A percentile compares a stretch with the other conserved stretches of the same genome.
phyloP scores from a whole-genome alignment of 345 rosid species.

The Laguncularia racemosa region DNA sequence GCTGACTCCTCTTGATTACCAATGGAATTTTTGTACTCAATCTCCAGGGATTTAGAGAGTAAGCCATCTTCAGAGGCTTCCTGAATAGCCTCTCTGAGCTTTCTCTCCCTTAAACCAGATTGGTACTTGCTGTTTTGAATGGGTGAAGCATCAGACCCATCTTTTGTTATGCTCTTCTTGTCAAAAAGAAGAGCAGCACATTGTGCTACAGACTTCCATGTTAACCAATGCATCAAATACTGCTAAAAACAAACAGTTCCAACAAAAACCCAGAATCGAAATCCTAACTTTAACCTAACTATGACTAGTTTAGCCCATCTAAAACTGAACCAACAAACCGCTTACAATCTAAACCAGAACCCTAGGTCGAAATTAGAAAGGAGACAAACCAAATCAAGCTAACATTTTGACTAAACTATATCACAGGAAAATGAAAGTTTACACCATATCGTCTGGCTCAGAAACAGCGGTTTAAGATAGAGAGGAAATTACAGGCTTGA shows the following conservation, averaged over 20 bases:
- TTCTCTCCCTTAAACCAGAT: conserved; percentile 60
- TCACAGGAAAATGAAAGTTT: background rate
- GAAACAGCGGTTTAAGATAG: background rate
- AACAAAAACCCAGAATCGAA: background rate
- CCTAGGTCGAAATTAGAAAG: conserved; percentile 7
- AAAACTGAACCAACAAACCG: background rate
- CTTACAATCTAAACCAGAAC: conserved; percentile 1
- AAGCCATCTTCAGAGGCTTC: conserved; percentile 94
- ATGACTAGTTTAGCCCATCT: conserved; percentile 7
- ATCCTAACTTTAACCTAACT: background rate
- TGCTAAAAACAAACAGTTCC: background rate
- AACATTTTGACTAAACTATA: too few relatives aligned
- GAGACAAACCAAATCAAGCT: too few relatives aligned
- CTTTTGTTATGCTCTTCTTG: conserved; percentile 72
- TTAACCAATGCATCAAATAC: conserved; percentile 83
- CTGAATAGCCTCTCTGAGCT: conserved; percentile 91
- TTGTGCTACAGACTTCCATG: conserved; percentile 98
- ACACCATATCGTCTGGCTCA: background rate
- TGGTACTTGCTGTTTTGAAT: conserved; percentile 36
- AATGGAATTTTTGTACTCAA: conserved; percentile 43
- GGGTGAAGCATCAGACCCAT: conserved; percentile 53
- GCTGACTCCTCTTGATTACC: conserved; percentile 43
- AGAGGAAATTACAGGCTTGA: background rate
- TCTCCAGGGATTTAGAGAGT: conserved; percentile 75
- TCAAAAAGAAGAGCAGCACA: conserved; percentile 89